Base-by-base conservation (phyloP, 345 rosid species). In the Lagerstroemia speciosa region DNA sequence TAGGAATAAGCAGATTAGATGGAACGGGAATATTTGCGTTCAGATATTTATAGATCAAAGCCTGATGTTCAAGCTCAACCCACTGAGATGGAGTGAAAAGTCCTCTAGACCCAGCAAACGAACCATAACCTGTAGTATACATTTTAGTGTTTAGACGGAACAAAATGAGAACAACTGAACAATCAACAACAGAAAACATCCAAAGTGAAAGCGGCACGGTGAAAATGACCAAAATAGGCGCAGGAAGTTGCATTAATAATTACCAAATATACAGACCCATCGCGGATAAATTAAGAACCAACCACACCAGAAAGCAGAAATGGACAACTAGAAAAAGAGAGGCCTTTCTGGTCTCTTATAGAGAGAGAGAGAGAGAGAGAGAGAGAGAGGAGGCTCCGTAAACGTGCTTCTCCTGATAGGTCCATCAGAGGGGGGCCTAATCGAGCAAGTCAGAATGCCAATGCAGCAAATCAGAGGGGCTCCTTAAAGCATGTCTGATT, bases 21-120 rank as follows among this genome's bases (percentile, higher is more conserved):
- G 98, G 98, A 50, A 93, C 78, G 70, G 96, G 96, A 14, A 84
- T 83, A 75, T 89, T 89, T 33, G 96, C 85, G 63, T 83, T 79
- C 45, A 93, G 81, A 76, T 89, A 87, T 73, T 89, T 91, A 80
- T 83, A 91, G 87, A 93, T 91, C 89, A 91, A 82, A 22, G 97
- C 96, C 77, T 93, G 98, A 73, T 91, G 96, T 78, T 93, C 96
- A 26, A 93, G 79, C 87, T 93, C 98, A 77, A 86, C 84, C 97
- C 97, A 91, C 75, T 93, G 98, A 33, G 87, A 84, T 65, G 80
- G 83, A 61, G 93, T 84, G 53, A 85, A 87, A 30, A 88, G 84
- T n/a, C 89, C 89, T 77, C 85, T 77, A 70, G 72, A 83, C 16
- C 65, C 67, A 22, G 67, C 40, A 22, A 64, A 24, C 7, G 43